phyloP scores from a whole-genome alignment of 2,329 filamentous ascomycete species.

The Fusarium subtropicale region DNA sequence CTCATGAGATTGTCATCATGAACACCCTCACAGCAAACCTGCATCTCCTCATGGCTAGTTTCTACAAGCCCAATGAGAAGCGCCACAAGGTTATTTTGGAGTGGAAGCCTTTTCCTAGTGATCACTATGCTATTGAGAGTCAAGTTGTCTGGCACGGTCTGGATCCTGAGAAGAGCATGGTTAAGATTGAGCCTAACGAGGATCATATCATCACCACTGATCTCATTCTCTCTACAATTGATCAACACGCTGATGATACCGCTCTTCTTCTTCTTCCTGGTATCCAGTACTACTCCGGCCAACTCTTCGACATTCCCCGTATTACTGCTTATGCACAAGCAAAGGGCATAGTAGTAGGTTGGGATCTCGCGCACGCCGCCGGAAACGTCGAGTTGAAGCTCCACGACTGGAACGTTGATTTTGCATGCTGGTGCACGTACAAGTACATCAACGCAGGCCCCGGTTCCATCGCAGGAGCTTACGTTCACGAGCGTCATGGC shows the following conservation, averaged over 20 bases:
- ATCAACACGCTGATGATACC: conserved; percentile 76
- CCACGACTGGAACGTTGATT: conserved; percentile 92
- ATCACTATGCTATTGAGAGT: conserved; percentile 86
- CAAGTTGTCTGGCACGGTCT: conserved; percentile 79
- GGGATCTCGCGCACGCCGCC: conserved; percentile 88
- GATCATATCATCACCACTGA: conserved; percentile 74
- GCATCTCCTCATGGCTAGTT: conserved; percentile 85
- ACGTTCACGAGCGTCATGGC: conserved; percentile 82
- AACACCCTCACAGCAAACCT: conserved; percentile 86
- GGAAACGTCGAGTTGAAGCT: conserved; percentile 84
- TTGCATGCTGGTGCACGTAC: conserved; percentile 93
- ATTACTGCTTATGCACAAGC: conserved; percentile 83
- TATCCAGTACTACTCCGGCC: conserved; percentile 92
- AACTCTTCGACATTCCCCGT: conserved; percentile 82
- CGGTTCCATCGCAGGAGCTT: conserved; percentile 81
- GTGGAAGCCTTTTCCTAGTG: conserved; percentile 89
- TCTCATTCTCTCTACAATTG: conserved; percentile 78
- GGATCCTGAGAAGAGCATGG: conserved; percentile 74
- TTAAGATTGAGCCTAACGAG: conserved; percentile 76
- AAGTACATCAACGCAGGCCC: conserved; percentile 93
- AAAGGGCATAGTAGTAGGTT: conserved; percentile 79
- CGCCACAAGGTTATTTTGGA: conserved; percentile 87
- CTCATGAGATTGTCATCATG: conserved; percentile 86
- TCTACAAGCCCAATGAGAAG: conserved; percentile 76
- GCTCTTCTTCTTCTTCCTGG: conserved; percentile 85